These are phyloP conservation scores for Sparassis latifolia DNA, from an alignment of 1,284 basidiomycete species.

Conservation along the genomic window DNA sequence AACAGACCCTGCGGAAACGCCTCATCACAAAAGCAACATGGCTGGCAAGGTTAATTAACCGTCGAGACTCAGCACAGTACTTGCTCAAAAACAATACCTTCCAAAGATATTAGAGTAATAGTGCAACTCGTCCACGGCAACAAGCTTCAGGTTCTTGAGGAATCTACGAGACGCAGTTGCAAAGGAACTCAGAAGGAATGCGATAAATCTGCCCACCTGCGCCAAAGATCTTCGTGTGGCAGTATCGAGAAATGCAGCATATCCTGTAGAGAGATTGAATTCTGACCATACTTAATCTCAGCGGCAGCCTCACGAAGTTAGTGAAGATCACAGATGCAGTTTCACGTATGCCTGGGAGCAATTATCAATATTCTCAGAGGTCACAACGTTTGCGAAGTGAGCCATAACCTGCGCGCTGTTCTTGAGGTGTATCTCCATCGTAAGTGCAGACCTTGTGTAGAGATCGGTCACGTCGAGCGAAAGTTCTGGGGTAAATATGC, in stretches of 20 bases:
- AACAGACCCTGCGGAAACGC: slow-evolving; percentile 73
- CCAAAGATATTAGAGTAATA: slow-evolving; percentile 72
- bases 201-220: slow-evolving; percentile 40
- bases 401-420: slow-evolving; percentile 46
- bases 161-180: slow-evolving; percentile 38
- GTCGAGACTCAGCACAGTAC: background rate
- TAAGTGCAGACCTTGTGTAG: slow-evolving; percentile 64
- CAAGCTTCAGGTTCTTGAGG: slow-evolving; percentile 67
- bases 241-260: slow-evolving; percentile 85
- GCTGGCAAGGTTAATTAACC: slow-evolving; percentile 27
- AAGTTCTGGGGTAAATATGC: background rate
- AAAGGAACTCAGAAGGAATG: background rate
- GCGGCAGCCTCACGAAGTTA: slow-evolving; percentile 53
- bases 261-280: slow-evolving; percentile 45
- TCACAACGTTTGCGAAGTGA: slow-evolving; percentile 1
- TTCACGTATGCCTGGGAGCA: slow-evolving; percentile 49
- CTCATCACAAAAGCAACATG: slow-evolving; percentile 79
- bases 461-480: background rate
- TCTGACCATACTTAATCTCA: background rate
- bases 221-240: slow-evolving; percentile 82
- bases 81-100: slow-evolving; percentile 36
- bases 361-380: background rate
- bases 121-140: slow-evolving; percentile 84
- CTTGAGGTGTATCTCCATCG: slow-evolving; percentile 83
- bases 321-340: slow-evolving; percentile 68